These are phyloP conservation scores for Angomonas deanei DNA, from an alignment of 208 protist genomes.

Conservation along the genomic window DNA sequence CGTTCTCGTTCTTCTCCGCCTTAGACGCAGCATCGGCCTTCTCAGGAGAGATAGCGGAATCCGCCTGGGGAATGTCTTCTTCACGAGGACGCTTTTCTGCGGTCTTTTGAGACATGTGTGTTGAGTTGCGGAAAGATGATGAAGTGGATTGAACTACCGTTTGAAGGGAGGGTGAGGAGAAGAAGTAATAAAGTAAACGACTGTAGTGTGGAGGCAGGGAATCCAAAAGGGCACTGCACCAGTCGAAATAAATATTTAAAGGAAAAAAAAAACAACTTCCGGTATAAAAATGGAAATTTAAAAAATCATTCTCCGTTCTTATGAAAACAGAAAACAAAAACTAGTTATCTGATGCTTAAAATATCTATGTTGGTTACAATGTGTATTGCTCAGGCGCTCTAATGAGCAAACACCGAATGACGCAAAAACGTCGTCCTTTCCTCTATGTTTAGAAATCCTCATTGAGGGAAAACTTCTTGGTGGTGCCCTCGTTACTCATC, in stretches of 20 bases:
- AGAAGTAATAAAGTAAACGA: too few species aligned
- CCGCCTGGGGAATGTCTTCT: too few species aligned
- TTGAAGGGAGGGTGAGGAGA: background rate
- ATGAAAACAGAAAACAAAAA: background rate
- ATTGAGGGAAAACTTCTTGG: conserved; percentile 86
- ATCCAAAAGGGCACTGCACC: too few species aligned
- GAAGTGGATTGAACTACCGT: background rate
- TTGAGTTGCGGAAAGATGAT: background rate
- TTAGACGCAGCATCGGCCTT: background rate
- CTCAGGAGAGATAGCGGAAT: too few species aligned
- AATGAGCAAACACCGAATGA: too few species aligned
- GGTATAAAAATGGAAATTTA: too few species aligned
- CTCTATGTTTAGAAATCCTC: conserved; percentile 95
- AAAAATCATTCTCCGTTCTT: too few species aligned
- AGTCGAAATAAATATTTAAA: background rate
- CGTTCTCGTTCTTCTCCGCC: background rate
- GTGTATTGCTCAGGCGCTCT: too few species aligned
- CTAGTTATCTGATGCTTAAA: too few species aligned
- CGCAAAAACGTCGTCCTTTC: too few species aligned
- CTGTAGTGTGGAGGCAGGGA: too few species aligned
- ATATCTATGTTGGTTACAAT: too few species aligned
- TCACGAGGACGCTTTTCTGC: conserved; percentile 14
- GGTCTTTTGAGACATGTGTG: conserved; percentile 8
- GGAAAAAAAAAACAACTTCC: background rate
- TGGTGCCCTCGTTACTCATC: conserved; percentile 71